Conservation (phyloP, 768 basidiomycete genomes). For the Leucosporidium yakuticum region DNA sequence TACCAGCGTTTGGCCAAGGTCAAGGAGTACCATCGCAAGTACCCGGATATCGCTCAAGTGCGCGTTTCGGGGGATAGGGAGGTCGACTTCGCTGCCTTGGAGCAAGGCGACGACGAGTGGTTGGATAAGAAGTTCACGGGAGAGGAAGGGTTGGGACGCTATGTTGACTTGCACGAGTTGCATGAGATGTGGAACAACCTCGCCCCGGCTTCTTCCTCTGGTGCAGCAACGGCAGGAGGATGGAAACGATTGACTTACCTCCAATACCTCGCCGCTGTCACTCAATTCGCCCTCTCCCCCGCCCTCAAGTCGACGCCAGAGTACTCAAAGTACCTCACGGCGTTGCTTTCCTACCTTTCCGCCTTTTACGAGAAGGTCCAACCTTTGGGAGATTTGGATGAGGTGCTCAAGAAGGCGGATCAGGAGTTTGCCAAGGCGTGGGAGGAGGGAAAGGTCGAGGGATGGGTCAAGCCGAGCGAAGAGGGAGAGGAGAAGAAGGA, state of each 20-base stretch:
- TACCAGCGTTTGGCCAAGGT: slow-evolving; percentile 92
- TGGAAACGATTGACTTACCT: slow-evolving; percentile 75
- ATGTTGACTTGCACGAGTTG: slow-evolving; percentile 82
- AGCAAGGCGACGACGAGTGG: slow-evolving; percentile 26
- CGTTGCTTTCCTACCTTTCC: slow-evolving; percentile 72
- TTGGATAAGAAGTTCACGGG: slow-evolving; percentile 72
- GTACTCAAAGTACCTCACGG: slow-evolving; percentile 83
- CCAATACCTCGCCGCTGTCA: slow-evolving; percentile 73
- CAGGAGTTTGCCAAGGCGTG: slow-evolving; percentile 71
- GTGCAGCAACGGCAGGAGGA: slow-evolving; percentile 22
- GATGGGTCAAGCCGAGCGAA: slow-evolving; percentile 58
- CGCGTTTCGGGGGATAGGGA: slow-evolving; percentile 14
- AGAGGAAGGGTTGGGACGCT: slow-evolving; percentile 90
- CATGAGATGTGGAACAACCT: slow-evolving; percentile 87
- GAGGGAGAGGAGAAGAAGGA: slow-evolving; percentile 49
- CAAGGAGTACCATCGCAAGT: slow-evolving; percentile 92
- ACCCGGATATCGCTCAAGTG: slow-evolving; percentile 67
- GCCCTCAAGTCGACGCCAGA: slow-evolving; percentile 57
- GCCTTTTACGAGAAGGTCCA: slow-evolving; percentile 79
- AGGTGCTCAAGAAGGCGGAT: slow-evolving; percentile 59
- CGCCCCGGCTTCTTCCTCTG: slow-evolving; percentile 58
- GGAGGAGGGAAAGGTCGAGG: slow-evolving; percentile 67
- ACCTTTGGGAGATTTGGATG: slow-evolving; percentile 70
- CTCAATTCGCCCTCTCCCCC: slow-evolving; percentile 31
- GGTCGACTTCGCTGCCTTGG: slow-evolving; percentile 56